Evolutionary conservation across 352 stramenopile species (phyloP), one percentile per base, ranked within the genome.

Genomic region (Pythium coloratum): DNA sequence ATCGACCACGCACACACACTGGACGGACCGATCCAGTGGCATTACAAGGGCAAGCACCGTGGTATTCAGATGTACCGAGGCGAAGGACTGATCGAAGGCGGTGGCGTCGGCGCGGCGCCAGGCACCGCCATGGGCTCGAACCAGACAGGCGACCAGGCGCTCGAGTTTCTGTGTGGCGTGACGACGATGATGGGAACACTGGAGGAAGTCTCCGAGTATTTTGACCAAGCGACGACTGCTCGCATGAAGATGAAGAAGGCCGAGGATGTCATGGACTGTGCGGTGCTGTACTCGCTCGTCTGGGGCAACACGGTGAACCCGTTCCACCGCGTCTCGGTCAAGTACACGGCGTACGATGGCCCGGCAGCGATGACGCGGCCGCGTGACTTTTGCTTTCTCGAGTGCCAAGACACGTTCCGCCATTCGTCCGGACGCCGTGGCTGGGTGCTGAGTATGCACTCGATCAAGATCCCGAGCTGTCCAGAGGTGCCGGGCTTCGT

Each of bases 371-470:
- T 90, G 71, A 86, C 79, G 3, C 64, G 82, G 32, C 76, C 80
- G 20, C 69, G 84, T 8, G 84, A 92, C 49, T 92, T 90, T 66
- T 90, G 82, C 59, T 91, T 80, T 47, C 56, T 92, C 10, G 84
- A 94, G 66, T 92, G 84, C 59, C 86, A 94, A 55, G 84, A 91
- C 62, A 90, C 82, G 40, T 94, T 94, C 64, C 77, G 81, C 10
- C 82, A 94, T 62, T 77, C 84, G 2, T 86, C 81, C 1, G 80
- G 84, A 36, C 76, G 86, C 3, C 75, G 84, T 38, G 86, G 86
- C 4, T 92, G 82, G 81, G 86, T 91, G 36, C 75, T 90, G 6
- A 91, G 81, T 51, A 92, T 92, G 82, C 86, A 94, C 73, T 94
- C 86, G 32, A 91, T 94, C 59, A 89, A 92, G 60, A 69, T 94